Conservation (phyloP, 2,329 filamentous ascomycete genomes). For the Aureobasidium lini region DNA sequence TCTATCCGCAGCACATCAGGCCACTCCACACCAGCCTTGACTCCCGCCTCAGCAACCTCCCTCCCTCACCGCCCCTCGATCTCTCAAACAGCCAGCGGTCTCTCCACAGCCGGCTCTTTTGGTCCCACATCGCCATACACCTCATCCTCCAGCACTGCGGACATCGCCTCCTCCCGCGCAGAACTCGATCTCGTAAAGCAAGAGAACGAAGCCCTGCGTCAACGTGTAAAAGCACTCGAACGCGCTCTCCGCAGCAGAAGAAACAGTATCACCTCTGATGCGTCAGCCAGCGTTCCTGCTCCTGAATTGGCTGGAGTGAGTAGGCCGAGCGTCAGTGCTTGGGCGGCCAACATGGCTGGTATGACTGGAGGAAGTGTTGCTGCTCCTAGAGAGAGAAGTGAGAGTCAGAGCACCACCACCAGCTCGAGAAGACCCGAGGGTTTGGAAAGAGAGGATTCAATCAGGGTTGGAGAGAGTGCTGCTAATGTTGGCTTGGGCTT, state of each 20-base stretch:
- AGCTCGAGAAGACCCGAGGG: slow-evolving; percentile 16
- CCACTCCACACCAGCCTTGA: slow-evolving; percentile 26
- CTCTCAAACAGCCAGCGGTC: slow-evolving; percentile 19
- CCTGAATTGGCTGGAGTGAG: not conserved
- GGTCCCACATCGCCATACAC: slow-evolving; percentile 16
- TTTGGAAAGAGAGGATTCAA: slow-evolving; percentile 24
- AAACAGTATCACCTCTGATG: slow-evolving; percentile 13
- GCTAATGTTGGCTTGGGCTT: slow-evolving; percentile 20
- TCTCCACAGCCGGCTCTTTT: slow-evolving; percentile 22
- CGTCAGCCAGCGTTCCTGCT: not conserved
- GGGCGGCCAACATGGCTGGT: slow-evolving; percentile 20
- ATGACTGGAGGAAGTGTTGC: slow-evolving; percentile 25
- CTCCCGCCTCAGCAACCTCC: slow-evolving; percentile 17
- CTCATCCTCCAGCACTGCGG: slow-evolving; percentile 27
- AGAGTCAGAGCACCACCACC: slow-evolving; percentile 31
- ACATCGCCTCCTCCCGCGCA: slow-evolving; percentile 36
- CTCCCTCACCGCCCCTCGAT: slow-evolving; percentile 28
- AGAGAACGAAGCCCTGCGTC: slow-evolving; percentile 42
- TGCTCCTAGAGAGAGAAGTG: slow-evolving; percentile 27
- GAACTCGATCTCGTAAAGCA: slow-evolving; percentile 44
- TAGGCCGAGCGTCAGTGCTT: slow-evolving; percentile 17
- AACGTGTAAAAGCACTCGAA: slow-evolving; percentile 42
- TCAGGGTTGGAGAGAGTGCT: slow-evolving; percentile 30
- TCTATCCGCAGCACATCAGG: slow-evolving; percentile 27
- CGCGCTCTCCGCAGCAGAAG: slow-evolving; percentile 31